Percentiles rank a stretch among this genome's conserved stretches.
Conservation (phyloP, 163 green algal species). For the Scenedesmus sp. region DNA sequence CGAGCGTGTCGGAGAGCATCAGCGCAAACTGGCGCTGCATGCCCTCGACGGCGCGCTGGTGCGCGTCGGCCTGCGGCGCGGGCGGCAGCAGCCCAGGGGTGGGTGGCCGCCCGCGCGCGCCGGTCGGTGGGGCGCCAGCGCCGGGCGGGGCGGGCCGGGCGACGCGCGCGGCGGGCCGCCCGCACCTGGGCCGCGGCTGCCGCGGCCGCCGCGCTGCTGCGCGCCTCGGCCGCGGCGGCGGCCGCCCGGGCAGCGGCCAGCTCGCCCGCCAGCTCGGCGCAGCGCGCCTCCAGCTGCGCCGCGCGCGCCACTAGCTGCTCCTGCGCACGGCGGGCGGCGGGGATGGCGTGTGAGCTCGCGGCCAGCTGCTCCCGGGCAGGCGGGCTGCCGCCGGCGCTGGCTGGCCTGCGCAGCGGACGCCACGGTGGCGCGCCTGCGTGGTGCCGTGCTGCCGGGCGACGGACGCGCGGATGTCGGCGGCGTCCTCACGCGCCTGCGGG, state of each 20-base stretch:
- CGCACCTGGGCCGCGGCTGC: neutral
- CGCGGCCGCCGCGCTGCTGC: neutral
- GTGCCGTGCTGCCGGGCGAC: constrained; percentile 21
- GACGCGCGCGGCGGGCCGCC: too few species aligned
- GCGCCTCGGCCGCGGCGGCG: neutral
- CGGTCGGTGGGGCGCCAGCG: too few species aligned
- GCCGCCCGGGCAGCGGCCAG: neutral
- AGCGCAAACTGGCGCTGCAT: constrained; percentile 31
- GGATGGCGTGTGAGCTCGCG: too few species aligned
- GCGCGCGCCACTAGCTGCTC: neutral
- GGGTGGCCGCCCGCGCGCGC: too few species aligned
- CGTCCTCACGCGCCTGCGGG: constrained; percentile 18
- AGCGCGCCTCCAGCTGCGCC: neutral
- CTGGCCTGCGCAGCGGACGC: too few species aligned
- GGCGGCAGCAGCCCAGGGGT: too few species aligned
- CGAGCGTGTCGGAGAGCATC: constrained; percentile 32
- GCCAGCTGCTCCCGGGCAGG: too few species aligned
- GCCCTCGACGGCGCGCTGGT: constrained; percentile 21
- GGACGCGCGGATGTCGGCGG: constrained; percentile 29
- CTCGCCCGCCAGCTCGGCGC: constrained; percentile 1
- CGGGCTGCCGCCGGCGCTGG: too few species aligned
- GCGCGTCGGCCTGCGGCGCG: too few species aligned
- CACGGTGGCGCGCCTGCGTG: constrained; percentile 28
- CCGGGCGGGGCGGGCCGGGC: too few species aligned
- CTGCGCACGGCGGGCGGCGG: too few species aligned